phyloP scores from a whole-genome alignment of 805 yeast species.

The Kregervanrija fluxuum region DNA sequence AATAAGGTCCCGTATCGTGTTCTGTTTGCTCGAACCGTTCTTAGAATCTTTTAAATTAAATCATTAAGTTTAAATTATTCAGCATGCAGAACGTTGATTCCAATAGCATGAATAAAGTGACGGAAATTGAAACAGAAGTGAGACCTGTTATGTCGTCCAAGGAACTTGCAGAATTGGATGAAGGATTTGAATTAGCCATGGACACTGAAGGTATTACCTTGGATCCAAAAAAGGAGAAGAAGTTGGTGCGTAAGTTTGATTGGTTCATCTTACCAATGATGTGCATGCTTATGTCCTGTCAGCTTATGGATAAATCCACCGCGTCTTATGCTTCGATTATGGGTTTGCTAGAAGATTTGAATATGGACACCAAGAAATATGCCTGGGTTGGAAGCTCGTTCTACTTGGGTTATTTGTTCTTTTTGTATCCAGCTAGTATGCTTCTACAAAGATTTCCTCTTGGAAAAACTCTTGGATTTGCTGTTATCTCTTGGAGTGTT shows the following conservation, averaged over 20 bases:
- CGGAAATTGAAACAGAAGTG: too few relatives aligned
- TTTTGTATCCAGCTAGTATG: slow-evolving; percentile 45
- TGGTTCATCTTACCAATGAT: slow-evolving; percentile 42
- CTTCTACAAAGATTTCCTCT: slow-evolving; percentile 39
- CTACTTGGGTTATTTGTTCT: slow-evolving; percentile 39
- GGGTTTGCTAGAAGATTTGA: slow-evolving; percentile 44
- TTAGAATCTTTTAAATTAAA: too few relatives aligned
- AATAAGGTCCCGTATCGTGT: too few relatives aligned
- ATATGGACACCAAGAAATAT: slow-evolving; percentile 36
- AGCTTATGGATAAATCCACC: slow-evolving; percentile 55
- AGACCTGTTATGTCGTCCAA: too few relatives aligned
- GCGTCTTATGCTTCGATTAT: slow-evolving; percentile 48
- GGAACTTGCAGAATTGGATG: slow-evolving; percentile 1
- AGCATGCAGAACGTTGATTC: too few relatives aligned
- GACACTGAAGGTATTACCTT: slow-evolving; percentile 6
- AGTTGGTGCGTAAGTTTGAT: slow-evolving; percentile 36
- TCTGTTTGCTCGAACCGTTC: too few relatives aligned
- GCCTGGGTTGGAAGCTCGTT: slow-evolving; percentile 25
- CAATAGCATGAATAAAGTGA: too few relatives aligned
- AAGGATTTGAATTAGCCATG: slow-evolving; percentile 7
- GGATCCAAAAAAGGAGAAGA: slow-evolving; percentile 4
- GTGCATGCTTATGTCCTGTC: slow-evolving; percentile 41
- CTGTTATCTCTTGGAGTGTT: slow-evolving; percentile 37
- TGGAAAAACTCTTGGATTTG: slow-evolving; percentile 28
- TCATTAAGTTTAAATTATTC: too few relatives aligned